phyloP scores from a whole-genome alignment of 2,329 filamentous ascomycete species.

The Talaromyces albobiverticillius region DNA sequence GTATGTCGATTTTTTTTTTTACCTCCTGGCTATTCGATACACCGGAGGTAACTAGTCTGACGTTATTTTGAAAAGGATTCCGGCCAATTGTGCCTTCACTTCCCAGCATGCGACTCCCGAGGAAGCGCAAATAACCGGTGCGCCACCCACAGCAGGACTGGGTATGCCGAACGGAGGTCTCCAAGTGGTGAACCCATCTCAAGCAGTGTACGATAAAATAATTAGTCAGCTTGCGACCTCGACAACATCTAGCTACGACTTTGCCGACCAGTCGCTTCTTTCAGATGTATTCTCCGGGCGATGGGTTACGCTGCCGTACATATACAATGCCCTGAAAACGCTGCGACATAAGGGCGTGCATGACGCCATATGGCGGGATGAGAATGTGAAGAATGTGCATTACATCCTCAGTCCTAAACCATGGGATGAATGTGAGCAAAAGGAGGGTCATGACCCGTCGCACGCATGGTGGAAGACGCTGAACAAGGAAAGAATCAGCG shows the following conservation, averaged over 20 bases:
- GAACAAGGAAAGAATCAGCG: constrained; percentile 1
- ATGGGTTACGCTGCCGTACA: constrained; percentile 59
- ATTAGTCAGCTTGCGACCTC: constrained; percentile 40
- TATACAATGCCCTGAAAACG: constrained; percentile 63
- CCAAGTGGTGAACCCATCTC: constrained; percentile 60
- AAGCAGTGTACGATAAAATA: constrained; percentile 52
- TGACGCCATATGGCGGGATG: constrained; percentile 59
- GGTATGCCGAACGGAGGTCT: constrained; percentile 61
- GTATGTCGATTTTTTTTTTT: constrained; percentile 38
- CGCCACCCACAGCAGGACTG: constrained; percentile 49
- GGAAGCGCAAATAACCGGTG: constrained; percentile 51
- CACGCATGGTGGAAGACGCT: constrained; percentile 10
- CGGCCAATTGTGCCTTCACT: constrained; percentile 61
- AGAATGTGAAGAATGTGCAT: constrained; percentile 61
- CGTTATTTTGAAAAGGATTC: constrained; percentile 42
- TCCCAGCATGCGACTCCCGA: constrained; percentile 53
- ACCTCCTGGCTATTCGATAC: too few relatives aligned
- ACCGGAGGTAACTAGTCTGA: too few relatives aligned
- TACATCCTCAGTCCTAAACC: constrained; percentile 62
- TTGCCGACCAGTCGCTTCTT: constrained; percentile 59
- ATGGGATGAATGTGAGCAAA: constrained; percentile 51
- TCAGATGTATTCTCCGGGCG: constrained; percentile 56
- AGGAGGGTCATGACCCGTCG: constrained; percentile 5
- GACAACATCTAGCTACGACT: constrained; percentile 52
- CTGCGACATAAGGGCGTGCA: constrained; percentile 56